Percentiles rank a stretch among this genome's conserved stretches.
These are phyloP conservation scores for Talaromyces islandicus DNA, from an alignment of 2,329 filamentous ascomycete species.

Conservation along the genomic window DNA sequence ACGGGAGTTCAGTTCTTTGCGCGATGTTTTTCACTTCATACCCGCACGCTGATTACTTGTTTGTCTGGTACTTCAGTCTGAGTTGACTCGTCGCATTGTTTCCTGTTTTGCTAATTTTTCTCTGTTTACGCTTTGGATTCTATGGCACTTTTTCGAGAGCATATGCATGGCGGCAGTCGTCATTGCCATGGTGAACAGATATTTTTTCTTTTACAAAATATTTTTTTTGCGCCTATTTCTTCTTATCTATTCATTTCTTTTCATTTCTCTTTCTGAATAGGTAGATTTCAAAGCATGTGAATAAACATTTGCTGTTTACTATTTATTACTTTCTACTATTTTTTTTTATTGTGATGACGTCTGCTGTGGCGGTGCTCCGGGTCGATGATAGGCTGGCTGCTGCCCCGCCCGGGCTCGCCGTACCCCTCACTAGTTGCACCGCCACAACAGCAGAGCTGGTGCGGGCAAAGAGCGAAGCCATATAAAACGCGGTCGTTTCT, in stretches of 20 bases:
- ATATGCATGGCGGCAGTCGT: neutral
- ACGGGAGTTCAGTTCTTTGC: neutral
- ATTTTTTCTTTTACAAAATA: no score
- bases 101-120: neutral
- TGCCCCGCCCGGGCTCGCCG: neutral
- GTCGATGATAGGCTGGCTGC: neutral
- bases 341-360: neutral
- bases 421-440: neutral
- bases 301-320: neutral
- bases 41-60: neutral
- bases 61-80: neutral
- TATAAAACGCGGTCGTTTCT: neutral
- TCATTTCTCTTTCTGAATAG: neutral
- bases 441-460: neutral
- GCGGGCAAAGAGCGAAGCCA: neutral
- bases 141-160: conserved; percentile 1
- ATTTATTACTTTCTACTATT: neutral
- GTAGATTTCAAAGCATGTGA: neutral
- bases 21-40: neutral
- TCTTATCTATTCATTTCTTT: neutral
- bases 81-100: neutral
- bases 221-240: neutral
- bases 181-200: neutral
- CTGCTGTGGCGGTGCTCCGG: neutral
- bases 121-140: neutral